Percentiles rank a stretch among this genome's conserved stretches.
These are phyloP conservation scores for Anisogramma anomala DNA, from an alignment of 2,329 filamentous ascomycete genomes.

Conservation along the genomic window DNA sequence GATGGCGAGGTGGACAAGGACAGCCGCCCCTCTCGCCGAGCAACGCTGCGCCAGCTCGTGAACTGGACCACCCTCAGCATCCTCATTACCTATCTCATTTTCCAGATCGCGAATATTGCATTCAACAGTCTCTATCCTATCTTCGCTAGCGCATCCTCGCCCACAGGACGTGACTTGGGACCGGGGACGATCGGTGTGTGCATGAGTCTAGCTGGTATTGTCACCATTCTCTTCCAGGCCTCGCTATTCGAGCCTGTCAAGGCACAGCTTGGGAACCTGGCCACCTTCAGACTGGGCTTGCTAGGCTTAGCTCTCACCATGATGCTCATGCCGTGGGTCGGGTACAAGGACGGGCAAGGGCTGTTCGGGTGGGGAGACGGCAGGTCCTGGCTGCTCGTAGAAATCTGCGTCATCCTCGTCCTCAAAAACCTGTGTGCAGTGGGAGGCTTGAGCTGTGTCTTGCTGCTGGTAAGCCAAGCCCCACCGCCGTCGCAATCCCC, in stretches of 20 bases:
- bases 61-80: slow-evolving; percentile 75
- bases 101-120: slow-evolving; percentile 85
- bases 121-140: slow-evolving; percentile 95
- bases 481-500: not conserved
- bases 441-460: slow-evolving; percentile 77
- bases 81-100: slow-evolving; percentile 77
- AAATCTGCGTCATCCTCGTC: slow-evolving; percentile 70
- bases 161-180: slow-evolving; percentile 63
- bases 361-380: slow-evolving; percentile 49
- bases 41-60: slow-evolving; percentile 45
- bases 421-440: slow-evolving; percentile 87
- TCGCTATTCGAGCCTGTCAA: slow-evolving; percentile 72
- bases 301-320: slow-evolving; percentile 74
- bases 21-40: slow-evolving; percentile 29
- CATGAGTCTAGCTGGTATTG: slow-evolving; percentile 69
- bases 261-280: slow-evolving; percentile 70
- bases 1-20: slow-evolving; percentile 32
- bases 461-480: slow-evolving; percentile 63
- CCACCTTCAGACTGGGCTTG: slow-evolving; percentile 68
- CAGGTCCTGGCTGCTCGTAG: slow-evolving; percentile 61
- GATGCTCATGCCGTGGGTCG: slow-evolving; percentile 78
- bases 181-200: slow-evolving; percentile 77
- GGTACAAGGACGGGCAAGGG: slow-evolving; percentile 54
- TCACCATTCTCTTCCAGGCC: slow-evolving; percentile 84
- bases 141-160: slow-evolving; percentile 65